Evolutionary conservation across 139 green algal genomes (phyloP), one percentile per base, ranked within the genome.

Genomic region (Edaphochlamys debaryana): DNA sequence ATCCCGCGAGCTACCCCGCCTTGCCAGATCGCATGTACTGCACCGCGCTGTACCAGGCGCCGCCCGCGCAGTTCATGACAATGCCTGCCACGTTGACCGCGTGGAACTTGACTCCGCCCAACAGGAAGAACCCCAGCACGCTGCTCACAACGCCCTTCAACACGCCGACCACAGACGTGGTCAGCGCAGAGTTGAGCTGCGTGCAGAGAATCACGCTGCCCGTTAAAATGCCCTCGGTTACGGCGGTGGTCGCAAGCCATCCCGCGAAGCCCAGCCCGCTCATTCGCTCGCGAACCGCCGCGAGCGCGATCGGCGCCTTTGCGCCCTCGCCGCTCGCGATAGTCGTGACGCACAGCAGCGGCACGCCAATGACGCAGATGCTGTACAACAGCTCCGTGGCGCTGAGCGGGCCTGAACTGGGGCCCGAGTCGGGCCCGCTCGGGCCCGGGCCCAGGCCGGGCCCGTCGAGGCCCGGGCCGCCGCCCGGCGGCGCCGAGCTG

Each of bases 131-230:
- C 0, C 93, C 85, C n/a, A 97, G 76, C 3, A 88, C 48, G 1
- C 90, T 88, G 1, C 86, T 80, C 29, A 94, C 74, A 0, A 92
- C 86, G 4, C 87, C 88, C 63, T 94, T 94, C 38, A 96, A 80
- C 64, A 95, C 91, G 5, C 94, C 94, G 3, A 97, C 94, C 60
- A 97, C 93, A 36, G 90, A 95, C 23, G 94, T 97, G 19, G 93
- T 97, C 25, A 97, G 90, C 4, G 94, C 94, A 9, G 87, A 92
- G 78, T 94, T 97, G 78, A 84, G 48, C 52, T 93, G 82, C 0
- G 93, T 96, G 85, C 93, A 96, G 37, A 96, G 82, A 69, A 96
- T 94, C 27, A 95, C 74, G 25, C 73, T 78, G 80, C 84, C 93
- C 85, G 95, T 96, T 25, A 95, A 89, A 67, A 92, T 50, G 0